Base-by-base conservation (phyloP, 2,329 filamentous ascomycete genomes). In the Xylaria sp. region DNA sequence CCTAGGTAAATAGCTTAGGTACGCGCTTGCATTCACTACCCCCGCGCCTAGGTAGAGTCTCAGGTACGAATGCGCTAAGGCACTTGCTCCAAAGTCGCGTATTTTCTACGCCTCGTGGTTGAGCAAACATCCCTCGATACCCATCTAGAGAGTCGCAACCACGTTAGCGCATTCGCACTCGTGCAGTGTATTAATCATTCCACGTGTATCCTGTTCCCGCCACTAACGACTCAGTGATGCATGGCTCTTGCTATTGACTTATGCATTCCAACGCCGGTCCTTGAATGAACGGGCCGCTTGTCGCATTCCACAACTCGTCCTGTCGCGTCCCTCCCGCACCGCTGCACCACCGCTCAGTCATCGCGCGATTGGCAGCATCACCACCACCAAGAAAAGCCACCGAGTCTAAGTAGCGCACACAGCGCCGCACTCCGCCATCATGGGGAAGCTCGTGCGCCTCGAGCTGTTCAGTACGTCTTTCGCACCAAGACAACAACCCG, bases 361-460 rank as follows among this genome's bases (percentile, higher is more conserved):
- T 18, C 18, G 8, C 40, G 40, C 40, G 40, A 44, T 44, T 25
- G n/a, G 18, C 60, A 25, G 12, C 60, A 40, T 13, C 29, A 47
- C 63, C 57, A 37, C 47, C 59, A 53, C 50, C 58, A 40, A 58
- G 53, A 60, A 25, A 32, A 62, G n/a, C 8, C 12, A 37, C 29
- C 35, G 61, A 65, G 65, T 60, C 35, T 54, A 47, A 60, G 64
- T 63, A 62, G 61, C 58, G 35, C 27, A 35, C 53, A 44, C 21
- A 13, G 32, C 53, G 37, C 18, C 10, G 32, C 53, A 62, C 25
- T 68, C 55, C 66, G 69, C 74, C 83, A 90, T 80, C 72, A 98
- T 99, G 96, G 95, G 95, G 74, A 98, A 98, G 83, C 91, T 99
- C 77, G 93, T 97, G 78, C 91, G 94, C 71, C 90, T 99, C 61